Base-by-base conservation (phyloP, 1,139 yeast species). In the Taphrina populina region DNA sequence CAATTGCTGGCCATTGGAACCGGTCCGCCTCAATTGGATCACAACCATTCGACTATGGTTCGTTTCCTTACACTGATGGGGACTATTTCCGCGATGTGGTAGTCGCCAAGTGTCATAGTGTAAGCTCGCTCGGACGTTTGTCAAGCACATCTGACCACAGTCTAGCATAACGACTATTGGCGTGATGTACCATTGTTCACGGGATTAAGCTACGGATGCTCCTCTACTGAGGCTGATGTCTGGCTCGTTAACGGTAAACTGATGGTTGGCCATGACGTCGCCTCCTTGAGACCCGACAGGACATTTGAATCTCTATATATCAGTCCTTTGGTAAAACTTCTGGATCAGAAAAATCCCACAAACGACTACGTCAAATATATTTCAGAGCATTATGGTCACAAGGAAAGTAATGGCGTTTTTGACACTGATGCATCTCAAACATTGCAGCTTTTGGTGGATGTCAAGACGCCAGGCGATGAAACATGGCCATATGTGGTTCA, bases 121-220 rank as follows among this genome's bases (percentile, higher is more conserved):
- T 37, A 37, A 20, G 29, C n/a, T 13, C 10, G 8, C 43, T 13
- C 20, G 2, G 7, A 11, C 23, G n/a, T 32, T 13, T 32, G 35
- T 27, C 30, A 11, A 27, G 7, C 30, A 11, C 7, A 27, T 27
- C 10, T 13, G n/a, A 32, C n/a, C 3, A 15, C 23, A 19, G 23
- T 21, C 33, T 27, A 29, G 23, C 92, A 84, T 65, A 84, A 84
- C 64, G 92, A 84, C 65, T 84, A 84, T 67, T 82, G 87, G 88
- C 71, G 90, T 61, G 61, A 66, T 1, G 66, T 71, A 3, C 92
- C 92, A 0, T 70, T 84, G 7, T 73, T 79, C 58, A 83, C 81
- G 59, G 90, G 88, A 0, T 67, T 83, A 33, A 70, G 74, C 11
- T 68, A 70, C 26, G 92, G 90, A 0, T 76, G 79, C 23, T 73